Evolutionary conservation across 345 rosid species (phyloP), one percentile per base, ranked within the genome.

Genomic region (Carallia brachiata): DNA sequence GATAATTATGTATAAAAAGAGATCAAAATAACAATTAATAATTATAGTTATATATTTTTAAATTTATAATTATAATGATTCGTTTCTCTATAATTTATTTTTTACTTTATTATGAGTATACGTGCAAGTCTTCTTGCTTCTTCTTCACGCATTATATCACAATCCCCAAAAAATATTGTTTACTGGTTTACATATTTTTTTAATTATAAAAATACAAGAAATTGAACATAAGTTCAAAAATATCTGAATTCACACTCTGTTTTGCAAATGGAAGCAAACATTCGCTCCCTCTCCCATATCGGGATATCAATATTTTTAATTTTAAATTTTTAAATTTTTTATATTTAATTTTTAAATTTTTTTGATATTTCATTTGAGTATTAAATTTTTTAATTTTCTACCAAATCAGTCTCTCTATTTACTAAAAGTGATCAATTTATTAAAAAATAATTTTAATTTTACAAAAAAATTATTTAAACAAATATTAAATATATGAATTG

Each of bases 211-310:
- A 5, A 7, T 9, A 58, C 3, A 8, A 19, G 5, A 40, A 2
- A 19, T n/a, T 23, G 6, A 61, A 4, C 10, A 61, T 0, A 18
- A 34, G 7, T 28, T 52, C 0, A 19, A 66, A 19, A 31, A 5
- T 17, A 13, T 50, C 1, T 13, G 31, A 39, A 60, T 32, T 32
- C 54, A 66, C 53, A 36, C 37, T 53, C 12, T 19, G 71, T 79
- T 77, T 83, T 80, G 73, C 80, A 34, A 36, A 68, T 48, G 48
- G 74, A 80, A 83, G 82, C 86, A 73, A 80, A 77, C 80, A 83
- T 75, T 63, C 78, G 61, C 50, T 17, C 52, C 6, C 16, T 57
- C 36, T 47, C 4, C 1, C 39, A 6, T 23, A 23, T 23, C 23
- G 23, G 23, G 23, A 23, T 23, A 23, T 23, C 23, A 23, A 23